Percentiles rank a stretch among this genome's conserved stretches.
Evolutionary conservation across 495 filamentous ascomycete genomes (phyloP).

Genomic region (Massariosphaeria phaeospora): DNA sequence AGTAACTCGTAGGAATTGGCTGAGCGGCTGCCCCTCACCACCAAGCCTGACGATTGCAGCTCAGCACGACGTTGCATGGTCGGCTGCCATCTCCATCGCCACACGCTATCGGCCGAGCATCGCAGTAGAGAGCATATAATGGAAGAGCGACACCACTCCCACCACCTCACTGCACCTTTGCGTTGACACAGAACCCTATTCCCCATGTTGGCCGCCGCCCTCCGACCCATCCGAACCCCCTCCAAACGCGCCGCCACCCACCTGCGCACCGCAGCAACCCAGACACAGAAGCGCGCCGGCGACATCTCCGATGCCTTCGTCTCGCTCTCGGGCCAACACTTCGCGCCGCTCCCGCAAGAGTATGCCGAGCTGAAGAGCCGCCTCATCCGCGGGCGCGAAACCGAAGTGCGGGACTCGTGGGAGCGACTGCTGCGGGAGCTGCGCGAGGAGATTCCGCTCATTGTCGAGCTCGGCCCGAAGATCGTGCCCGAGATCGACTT

Average conservation of each 20-base stretch:
- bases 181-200: background rate
- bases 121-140: constrained; percentile 14
- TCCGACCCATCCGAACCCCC: constrained; percentile 9
- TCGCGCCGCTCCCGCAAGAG: constrained; percentile 61
- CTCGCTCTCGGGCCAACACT: constrained; percentile 63
- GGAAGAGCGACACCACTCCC: background rate
- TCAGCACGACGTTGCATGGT: no score
- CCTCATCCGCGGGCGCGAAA: constrained; percentile 60
- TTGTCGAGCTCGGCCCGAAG: constrained; percentile 43
- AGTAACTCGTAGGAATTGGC: no score
- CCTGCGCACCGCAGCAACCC: constrained; percentile 29
- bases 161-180: background rate
- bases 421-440: constrained; percentile 58
- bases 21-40: constrained; percentile 10
- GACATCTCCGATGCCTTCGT: constrained; percentile 83
- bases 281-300: constrained; percentile 46
- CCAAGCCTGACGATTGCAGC: background rate
- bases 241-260: background rate
- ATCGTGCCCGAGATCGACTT: constrained; percentile 42
- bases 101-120: background rate
- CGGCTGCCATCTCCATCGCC: no score
- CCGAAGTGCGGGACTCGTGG: constrained; percentile 61
- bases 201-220: constrained; percentile 19
- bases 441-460: constrained; percentile 48
- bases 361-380: constrained; percentile 70